phyloP scores from a whole-genome alignment of 805 yeast genomes.

The Candida oleophila region DNA sequence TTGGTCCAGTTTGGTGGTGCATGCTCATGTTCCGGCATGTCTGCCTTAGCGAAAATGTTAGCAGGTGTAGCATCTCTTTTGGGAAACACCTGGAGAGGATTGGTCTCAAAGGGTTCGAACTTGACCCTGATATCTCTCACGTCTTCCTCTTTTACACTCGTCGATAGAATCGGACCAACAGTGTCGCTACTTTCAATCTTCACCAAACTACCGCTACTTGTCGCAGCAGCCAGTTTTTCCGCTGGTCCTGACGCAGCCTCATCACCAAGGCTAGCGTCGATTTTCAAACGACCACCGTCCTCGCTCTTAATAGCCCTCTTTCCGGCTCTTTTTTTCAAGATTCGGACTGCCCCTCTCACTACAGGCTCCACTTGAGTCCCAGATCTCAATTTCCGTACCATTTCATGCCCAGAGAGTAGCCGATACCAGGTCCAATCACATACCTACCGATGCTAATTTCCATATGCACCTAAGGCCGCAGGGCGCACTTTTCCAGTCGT shows the following conservation, averaged over 20 bases:
- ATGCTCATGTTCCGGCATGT: constrained; percentile 4
- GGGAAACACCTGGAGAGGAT: constrained; percentile 4
- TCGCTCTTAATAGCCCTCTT: background rate
- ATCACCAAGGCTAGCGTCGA: background rate
- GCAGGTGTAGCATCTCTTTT: constrained; percentile 5
- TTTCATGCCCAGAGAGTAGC: background rate
- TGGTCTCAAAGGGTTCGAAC: constrained; percentile 2
- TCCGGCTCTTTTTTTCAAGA: background rate
- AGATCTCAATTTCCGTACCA: background rate
- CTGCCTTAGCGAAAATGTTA: constrained; percentile 11
- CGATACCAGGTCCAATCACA: background rate
- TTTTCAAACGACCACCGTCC: background rate
- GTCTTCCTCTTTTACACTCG: background rate
- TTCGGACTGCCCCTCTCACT: background rate
- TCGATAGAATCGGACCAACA: background rate
- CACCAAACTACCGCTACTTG: background rate
- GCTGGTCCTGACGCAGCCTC: background rate
- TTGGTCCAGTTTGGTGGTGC: constrained; percentile 49
- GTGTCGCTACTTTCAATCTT: background rate
- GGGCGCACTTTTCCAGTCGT: background rate
- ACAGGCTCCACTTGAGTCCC: background rate
- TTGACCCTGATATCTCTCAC: background rate
- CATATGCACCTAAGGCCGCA: background rate
- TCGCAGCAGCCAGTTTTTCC: background rate
- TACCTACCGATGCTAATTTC: background rate